Base-by-base conservation (phyloP, 2,329 filamentous ascomycete genomes). In the Neoarthrinium moseri region DNA sequence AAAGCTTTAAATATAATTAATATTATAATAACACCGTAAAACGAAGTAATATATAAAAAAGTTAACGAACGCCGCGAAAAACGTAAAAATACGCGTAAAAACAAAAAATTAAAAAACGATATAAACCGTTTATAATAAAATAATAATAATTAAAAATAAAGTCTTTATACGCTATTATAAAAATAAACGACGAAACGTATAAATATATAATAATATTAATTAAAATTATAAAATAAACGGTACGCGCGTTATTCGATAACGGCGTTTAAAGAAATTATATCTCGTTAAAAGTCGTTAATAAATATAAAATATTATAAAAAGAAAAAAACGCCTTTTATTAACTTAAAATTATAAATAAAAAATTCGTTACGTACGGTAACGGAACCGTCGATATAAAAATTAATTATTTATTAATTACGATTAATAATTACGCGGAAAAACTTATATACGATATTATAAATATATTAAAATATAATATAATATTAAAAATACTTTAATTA, bases 401-500 rank as follows among this genome's bases (percentile, higher is more conserved):
- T 21, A 34, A 7, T n/a, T 27, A 23, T 39, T 29, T 30, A 18
- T 18, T 30, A 20, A 12, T 18, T 38, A 32, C 18, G 12, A 18
- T 23, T 24, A 5, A 45, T 12, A 20, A 40, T 29, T 40, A 40
- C 20, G 12, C 17, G 4, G 21, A 40, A 29, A 4, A 20, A 18
- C 4, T 44, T 36, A 35, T 8, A 18, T 44, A 4, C 13, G 13
- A 44, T 36, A 35, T 44, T 44, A 44, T 13, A 11, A 20, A 44
- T 6, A 44, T 44, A 22, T 33, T 12, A 15, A 17, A 34, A 15
- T 44, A 44, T 12, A 12, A 44, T 27, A 22, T 44, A 27, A 29
- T 44, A 2, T 20, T 44, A 44, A 29, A n/a, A 6, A 44, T 44
- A 44, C 30, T 17, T n/a, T 44, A 36, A 29, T 36, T 44, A 29